These are phyloP conservation scores for Rossbeevera mucosa DNA, from an alignment of 768 basidiomycete genomes.

Conservation along the genomic window DNA sequence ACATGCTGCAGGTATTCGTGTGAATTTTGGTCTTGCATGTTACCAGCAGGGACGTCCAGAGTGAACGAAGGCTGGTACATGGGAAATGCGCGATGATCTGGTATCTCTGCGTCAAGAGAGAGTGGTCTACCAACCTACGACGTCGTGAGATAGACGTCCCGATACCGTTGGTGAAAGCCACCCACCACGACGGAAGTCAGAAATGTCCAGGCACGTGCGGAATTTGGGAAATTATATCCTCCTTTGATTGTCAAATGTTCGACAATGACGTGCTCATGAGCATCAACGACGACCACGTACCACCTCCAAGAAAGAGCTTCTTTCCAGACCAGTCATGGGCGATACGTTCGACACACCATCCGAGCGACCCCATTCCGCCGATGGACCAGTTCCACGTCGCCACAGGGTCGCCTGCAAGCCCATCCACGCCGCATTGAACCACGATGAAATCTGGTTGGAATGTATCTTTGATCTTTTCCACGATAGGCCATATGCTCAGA, in stretches of 20 bases:
- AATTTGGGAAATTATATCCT: slow-evolving; percentile 80
- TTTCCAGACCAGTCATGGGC: slow-evolving; percentile 54
- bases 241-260: slow-evolving; percentile 40
- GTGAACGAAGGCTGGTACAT: slow-evolving; percentile 78
- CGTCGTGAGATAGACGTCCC: background rate
- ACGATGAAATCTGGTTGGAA: slow-evolving; percentile 77
- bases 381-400: slow-evolving; percentile 70
- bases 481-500: slow-evolving; percentile 53
- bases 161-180: slow-evolving; percentile 4
- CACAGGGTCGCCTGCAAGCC: slow-evolving; percentile 79
- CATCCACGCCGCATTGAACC: slow-evolving; percentile 85
- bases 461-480: slow-evolving; percentile 55
- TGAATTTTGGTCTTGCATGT: slow-evolving; percentile 70
- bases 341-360: slow-evolving; percentile 58
- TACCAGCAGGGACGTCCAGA: slow-evolving; percentile 68
- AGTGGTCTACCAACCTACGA: slow-evolving; percentile 52
- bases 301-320: slow-evolving; percentile 74
- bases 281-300: slow-evolving; percentile 32
- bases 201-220: slow-evolving; percentile 82
- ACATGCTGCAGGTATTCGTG: slow-evolving; percentile 49
- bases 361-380: slow-evolving; percentile 54
- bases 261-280: background rate
- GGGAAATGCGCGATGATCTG: slow-evolving; percentile 71
- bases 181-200: slow-evolving; percentile 73
- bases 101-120: slow-evolving; percentile 59